Base-by-base conservation (phyloP, 1,139 yeast species). In the Arxiozyma slooffiae region DNA sequence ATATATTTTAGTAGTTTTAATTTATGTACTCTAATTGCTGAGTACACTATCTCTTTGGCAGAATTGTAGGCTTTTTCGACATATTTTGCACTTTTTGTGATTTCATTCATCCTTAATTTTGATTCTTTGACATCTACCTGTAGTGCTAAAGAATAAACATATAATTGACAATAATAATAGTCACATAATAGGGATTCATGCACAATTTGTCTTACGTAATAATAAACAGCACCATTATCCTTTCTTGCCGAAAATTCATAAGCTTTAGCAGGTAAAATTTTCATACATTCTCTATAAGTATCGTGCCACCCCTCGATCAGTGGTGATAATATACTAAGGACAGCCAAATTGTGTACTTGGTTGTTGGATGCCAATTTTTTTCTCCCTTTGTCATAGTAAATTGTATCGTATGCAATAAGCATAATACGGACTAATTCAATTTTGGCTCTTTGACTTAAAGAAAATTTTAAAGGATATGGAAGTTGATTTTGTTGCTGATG, bases 31-130 rank as follows among this genome's bases (percentile, higher is more conserved):
- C 95, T 71, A 51, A 80, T 80, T 2, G 92, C 87, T 3, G 85
- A 83, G 34, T 78, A 76, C 39, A 89, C 69, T 65, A 87, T 79
- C 60, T 85, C 95, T 59, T 83, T 83, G 0, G 97, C 96, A 0
- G 97, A 85, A 53, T 75, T 79, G 56, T 85, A 86, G 0, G 97
- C 97, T 55, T 82, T 75, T 52, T 82, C 92, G 24, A 88, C 85
- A 64, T 82, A 88, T 58, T 81, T 78, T 1, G 95, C 86, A 47
- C 87, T 80, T 51, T 79, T 81, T 1, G 88, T 76, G 39, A 85
- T 76, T 61, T 86, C 94, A 60, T 82, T 87, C 34, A 85, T 67
- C 55, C 80, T 76, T 53, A 82, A 68, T 56, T 62, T 46, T 55
- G 52, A 49, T 61, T 68, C 57, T 34, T 55, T 56, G 41, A 38